Conservation (phyloP, 2,329 filamentous ascomycete species). For the Neurospora crassa region DNA sequence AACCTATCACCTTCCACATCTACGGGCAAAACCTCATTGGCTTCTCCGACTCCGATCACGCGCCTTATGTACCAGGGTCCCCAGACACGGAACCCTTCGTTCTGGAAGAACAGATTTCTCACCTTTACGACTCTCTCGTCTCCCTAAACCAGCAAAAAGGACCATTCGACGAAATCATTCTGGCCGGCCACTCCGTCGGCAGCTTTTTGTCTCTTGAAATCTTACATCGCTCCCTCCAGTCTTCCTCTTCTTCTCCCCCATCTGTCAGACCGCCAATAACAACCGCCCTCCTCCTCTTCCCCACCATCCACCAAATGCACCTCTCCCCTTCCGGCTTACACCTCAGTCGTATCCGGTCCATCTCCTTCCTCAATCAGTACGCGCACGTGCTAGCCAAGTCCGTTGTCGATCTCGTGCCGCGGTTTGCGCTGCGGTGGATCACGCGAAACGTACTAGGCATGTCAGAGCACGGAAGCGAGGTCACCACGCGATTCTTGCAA, state of each 20-base stretch:
- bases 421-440: conserved; percentile 30
- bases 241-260: conserved; percentile 4
- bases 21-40: conserved; percentile 49
- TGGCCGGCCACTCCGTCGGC: conserved; percentile 68
- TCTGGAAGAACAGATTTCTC: conserved; percentile 44
- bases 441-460: conserved; percentile 36
- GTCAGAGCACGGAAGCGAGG: conserved; percentile 35
- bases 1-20: conserved; percentile 35
- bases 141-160: conserved; percentile 21
- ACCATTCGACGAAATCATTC: conserved; percentile 48
- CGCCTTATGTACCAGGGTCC: conserved; percentile 26
- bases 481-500: conserved; percentile 44
- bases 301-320: conserved; percentile 64
- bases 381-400: conserved; percentile 31
- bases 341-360: conserved; percentile 33
- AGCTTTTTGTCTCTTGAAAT: conserved; percentile 63
- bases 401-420: conserved; percentile 34
- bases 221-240: conserved; percentile 48
- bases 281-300: conserved; percentile 57
- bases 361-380: conserved; percentile 31
- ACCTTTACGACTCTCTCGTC: conserved; percentile 30
- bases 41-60: conserved; percentile 44
- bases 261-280: not conserved
- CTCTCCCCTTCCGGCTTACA: conserved; percentile 49
- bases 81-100: conserved; percentile 33